Conservation (phyloP, 192 early-diverging fungal genomes). For the Coemansia sp. region DNA sequence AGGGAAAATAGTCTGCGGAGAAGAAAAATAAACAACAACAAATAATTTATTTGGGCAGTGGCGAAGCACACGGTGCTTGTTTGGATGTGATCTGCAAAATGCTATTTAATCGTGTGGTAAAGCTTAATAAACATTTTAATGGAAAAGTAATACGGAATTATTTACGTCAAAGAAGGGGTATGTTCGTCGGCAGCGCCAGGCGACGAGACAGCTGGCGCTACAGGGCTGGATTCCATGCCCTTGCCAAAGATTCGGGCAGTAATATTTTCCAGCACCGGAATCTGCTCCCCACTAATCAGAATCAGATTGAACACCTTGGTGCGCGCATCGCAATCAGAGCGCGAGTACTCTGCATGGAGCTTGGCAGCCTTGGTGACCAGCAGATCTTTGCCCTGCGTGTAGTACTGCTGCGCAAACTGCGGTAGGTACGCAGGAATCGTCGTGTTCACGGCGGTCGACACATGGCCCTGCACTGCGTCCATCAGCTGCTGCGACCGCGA, state of each 20-base stretch:
- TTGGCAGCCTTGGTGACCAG: slow-evolving; percentile 44
- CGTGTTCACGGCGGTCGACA: slow-evolving; percentile 36
- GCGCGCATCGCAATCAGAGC: slow-evolving; percentile 41
- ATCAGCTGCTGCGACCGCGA: slow-evolving; percentile 38
- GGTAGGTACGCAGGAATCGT: slow-evolving; percentile 46
- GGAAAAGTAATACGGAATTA: background rate
- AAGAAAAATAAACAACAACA: slow-evolving; percentile 11
- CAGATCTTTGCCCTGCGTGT: slow-evolving; percentile 49
- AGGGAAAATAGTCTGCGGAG: slow-evolving; percentile 1
- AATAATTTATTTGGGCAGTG: slow-evolving; percentile 1
- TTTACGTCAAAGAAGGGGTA: background rate
- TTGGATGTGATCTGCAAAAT: background rate
- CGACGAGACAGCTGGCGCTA: slow-evolving; percentile 2
- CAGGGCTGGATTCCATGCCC: slow-evolving; percentile 21
- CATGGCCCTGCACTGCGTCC: slow-evolving; percentile 36
- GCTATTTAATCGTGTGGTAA: background rate
- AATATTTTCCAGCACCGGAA: slow-evolving; percentile 47
- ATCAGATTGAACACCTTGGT: slow-evolving; percentile 52
- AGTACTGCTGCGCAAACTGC: slow-evolving; percentile 49
- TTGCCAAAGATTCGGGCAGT: slow-evolving; percentile 49
- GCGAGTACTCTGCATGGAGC: slow-evolving; percentile 54
- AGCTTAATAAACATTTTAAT: slow-evolving; percentile 7
- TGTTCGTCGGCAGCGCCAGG: slow-evolving; percentile 6
- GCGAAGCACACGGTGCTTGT: background rate
- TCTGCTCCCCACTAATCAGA: slow-evolving; percentile 51